phyloP scores from a whole-genome alignment of 345 rosid species.

The Citrus unshiu region DNA sequence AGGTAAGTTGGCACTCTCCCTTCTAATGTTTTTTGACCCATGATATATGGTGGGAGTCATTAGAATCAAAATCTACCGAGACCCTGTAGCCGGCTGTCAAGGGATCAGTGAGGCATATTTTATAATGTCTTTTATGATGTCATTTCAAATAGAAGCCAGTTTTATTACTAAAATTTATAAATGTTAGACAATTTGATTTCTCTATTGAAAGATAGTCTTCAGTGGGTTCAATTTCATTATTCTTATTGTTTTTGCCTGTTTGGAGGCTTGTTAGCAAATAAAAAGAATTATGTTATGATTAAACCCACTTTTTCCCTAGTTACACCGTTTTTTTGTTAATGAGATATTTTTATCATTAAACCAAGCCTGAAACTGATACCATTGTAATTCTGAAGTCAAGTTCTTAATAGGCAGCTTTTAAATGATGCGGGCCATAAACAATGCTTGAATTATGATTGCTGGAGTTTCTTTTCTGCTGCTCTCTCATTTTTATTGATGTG shows the following conservation, averaged over 20 bases:
- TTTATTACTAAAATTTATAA: background rate
- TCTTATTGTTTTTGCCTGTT: too few relatives aligned
- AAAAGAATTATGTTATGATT: too few relatives aligned
- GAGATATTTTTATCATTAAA: background rate
- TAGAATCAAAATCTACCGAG: background rate
- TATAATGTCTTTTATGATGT: background rate
- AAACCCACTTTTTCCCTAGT: too few relatives aligned
- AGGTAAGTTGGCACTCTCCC: conserved; percentile 28
- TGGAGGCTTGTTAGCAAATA: too few relatives aligned
- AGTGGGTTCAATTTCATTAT: background rate
- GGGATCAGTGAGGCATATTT: background rate
- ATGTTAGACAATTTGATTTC: background rate
- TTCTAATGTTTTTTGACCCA: background rate
- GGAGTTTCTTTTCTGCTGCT: background rate
- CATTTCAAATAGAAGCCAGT: background rate
- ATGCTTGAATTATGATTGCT: conserved; percentile 59
- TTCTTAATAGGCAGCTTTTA: background rate
- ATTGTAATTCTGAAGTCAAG: too few relatives aligned
- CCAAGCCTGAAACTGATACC: background rate
- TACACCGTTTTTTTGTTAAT: too few relatives aligned
- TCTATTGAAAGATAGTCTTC: background rate
- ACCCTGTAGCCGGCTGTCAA: background rate
- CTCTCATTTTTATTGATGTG: conserved; percentile 12
- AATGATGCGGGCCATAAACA: conserved; percentile 63
- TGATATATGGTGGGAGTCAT: background rate